Evolutionary conservation across 1,284 basidiomycete species (phyloP).

Genomic region (Ustilago loliicola): DNA sequence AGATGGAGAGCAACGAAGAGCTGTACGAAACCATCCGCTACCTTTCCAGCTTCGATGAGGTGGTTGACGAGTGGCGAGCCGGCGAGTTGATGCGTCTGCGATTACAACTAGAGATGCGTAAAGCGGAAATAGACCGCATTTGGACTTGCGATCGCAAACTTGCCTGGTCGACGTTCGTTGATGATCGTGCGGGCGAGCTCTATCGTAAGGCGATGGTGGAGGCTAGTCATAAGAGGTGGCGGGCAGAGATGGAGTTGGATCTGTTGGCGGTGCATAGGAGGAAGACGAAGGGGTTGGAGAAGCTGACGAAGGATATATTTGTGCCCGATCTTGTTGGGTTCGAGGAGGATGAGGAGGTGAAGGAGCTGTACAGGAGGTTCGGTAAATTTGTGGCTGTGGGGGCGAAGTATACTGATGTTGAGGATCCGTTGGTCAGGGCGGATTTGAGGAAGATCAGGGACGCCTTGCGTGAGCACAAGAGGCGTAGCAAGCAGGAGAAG

Average conservation of each 20-base stretch:
- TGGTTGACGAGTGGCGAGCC: slow-evolving; percentile 48
- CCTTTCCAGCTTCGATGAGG: slow-evolving; percentile 42
- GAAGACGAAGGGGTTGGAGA: slow-evolving; percentile 31
- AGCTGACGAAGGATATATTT: slow-evolving; percentile 24
- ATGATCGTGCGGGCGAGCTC: slow-evolving; percentile 28
- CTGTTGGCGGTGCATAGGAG: slow-evolving; percentile 33
- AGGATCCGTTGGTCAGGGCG: slow-evolving; percentile 33
- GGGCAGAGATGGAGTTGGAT: slow-evolving; percentile 48
- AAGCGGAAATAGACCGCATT: slow-evolving; percentile 45
- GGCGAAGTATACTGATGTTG: slow-evolving; percentile 19
- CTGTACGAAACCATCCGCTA: slow-evolving; percentile 35
- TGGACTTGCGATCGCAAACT: slow-evolving; percentile 51
- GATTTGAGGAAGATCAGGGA: slow-evolving; percentile 35
- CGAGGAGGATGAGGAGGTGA: slow-evolving; percentile 7
- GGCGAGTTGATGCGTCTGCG: slow-evolving; percentile 36
- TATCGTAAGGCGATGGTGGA: slow-evolving; percentile 28
- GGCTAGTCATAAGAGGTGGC: slow-evolving; percentile 29
- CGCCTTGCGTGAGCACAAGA: slow-evolving; percentile 26
- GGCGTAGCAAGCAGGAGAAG: not conserved
- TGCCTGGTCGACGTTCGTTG: slow-evolving; percentile 39
- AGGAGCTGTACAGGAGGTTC: slow-evolving; percentile 23
- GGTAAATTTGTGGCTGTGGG: slow-evolving; percentile 29
- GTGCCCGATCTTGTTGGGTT: slow-evolving; percentile 9
- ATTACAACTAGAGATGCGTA: slow-evolving; percentile 47
- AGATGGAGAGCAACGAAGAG: slow-evolving; percentile 26